Percentiles rank a stretch among this genome's conserved stretches.
phyloP scores from a whole-genome alignment of 371 early-diverging fungal species.

The Rhizopus delemar region DNA sequence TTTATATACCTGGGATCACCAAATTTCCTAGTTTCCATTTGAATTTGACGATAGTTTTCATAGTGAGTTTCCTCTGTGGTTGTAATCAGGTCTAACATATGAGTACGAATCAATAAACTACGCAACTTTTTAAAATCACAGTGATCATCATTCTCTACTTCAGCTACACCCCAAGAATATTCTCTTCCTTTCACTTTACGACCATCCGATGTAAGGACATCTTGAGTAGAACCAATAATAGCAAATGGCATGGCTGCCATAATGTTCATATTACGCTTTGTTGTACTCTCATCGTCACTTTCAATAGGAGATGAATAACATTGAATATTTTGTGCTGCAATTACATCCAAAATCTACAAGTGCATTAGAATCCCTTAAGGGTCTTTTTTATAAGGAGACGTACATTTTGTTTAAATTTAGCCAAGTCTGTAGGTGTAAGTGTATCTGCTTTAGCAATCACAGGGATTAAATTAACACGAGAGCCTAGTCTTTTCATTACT shows the following conservation, averaged over 20 bases:
- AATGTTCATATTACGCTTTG: conserved; percentile 82
- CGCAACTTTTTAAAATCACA: conserved; percentile 94
- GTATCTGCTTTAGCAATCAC: conserved; percentile 95
- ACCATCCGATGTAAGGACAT: conserved; percentile 76
- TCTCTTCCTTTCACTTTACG: conserved; percentile 83
- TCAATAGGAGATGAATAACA: conserved; percentile 80
- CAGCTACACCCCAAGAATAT: conserved; percentile 94
- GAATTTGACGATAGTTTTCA: conserved; percentile 83
- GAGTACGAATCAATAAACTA: conserved; percentile 88
- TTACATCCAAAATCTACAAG: conserved; percentile 71
- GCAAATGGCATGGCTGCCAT: conserved; percentile 92
- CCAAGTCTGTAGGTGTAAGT: conserved; percentile 79
- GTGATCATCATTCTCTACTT: conserved; percentile 88
- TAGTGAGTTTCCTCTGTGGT: conserved; percentile 91
- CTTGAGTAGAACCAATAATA: conserved; percentile 88
- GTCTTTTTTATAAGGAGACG: conserved; percentile 26
- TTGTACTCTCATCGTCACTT: conserved; percentile 82
- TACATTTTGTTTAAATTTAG: conserved; percentile 80
- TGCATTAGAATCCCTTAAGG: conserved; percentile 2
- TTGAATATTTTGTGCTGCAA: conserved; percentile 75
- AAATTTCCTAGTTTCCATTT: conserved; percentile 81
- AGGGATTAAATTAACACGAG: conserved; percentile 87
- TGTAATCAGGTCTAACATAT: conserved; percentile 91
- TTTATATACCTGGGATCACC: conserved; percentile 69
- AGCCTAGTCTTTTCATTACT: conserved; percentile 82